Percentiles rank a stretch among this genome's conserved stretches.
phyloP scores from a whole-genome alignment of 805 yeast genomes.

The Teunomyces funiuensis region DNA sequence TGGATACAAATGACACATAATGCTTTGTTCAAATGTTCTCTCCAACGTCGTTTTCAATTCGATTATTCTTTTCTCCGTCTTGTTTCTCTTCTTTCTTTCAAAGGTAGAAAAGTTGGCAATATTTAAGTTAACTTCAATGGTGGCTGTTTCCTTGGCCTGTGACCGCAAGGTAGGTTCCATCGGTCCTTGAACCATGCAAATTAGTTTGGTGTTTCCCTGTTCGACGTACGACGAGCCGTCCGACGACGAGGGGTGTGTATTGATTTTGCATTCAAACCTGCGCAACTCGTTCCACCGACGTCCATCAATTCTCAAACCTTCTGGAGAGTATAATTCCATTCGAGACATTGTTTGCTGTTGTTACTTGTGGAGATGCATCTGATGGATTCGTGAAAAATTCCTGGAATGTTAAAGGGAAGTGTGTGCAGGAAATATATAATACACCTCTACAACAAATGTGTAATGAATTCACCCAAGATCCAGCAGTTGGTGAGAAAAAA shows the following conservation, averaged over 20 bases:
- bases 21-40: conserved; percentile 71
- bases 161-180: conserved; percentile 69
- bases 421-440: conserved; percentile 1
- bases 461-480: conserved; percentile 57
- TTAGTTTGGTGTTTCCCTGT: conserved; percentile 87
- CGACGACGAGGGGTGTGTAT: conserved; percentile 83
- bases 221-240: conserved; percentile 93
- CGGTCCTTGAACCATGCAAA: conserved; percentile 87
- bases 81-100: conserved; percentile 68
- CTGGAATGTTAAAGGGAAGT: background rate
- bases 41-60: conserved; percentile 68
- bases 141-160: conserved; percentile 52
- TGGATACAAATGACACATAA: conserved; percentile 74
- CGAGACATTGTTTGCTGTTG: conserved; percentile 23
- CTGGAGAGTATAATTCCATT: conserved; percentile 88
- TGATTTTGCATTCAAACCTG: conserved; percentile 72
- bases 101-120: conserved; percentile 80
- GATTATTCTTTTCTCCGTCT: conserved; percentile 66
- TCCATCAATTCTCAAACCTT: conserved; percentile 91
- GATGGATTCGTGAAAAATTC: conserved; percentile 4
- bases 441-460: conserved; percentile 11
- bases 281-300: conserved; percentile 94
- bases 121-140: conserved; percentile 61
- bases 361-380: background rate
- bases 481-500: conserved; percentile 66